Conservation (phyloP, 2,329 filamentous ascomycete genomes). For the Microdochium bolleyi region DNA sequence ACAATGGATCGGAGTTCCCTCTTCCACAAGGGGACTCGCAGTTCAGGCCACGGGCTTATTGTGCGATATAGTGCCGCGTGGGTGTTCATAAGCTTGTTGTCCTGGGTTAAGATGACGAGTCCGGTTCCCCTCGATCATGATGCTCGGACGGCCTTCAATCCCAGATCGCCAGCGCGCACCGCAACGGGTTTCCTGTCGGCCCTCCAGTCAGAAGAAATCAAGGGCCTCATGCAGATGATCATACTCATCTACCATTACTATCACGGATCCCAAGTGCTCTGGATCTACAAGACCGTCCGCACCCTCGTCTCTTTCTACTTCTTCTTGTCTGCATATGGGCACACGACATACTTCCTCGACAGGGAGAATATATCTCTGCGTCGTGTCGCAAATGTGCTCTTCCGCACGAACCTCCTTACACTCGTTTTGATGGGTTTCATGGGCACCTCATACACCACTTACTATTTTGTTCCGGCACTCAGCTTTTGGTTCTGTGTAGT, state of each 20-base stretch:
- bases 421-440: slow-evolving; percentile 46
- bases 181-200: slow-evolving; percentile 35
- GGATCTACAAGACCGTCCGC: slow-evolving; percentile 46
- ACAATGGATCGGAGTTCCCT: slow-evolving; percentile 40
- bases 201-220: slow-evolving; percentile 56
- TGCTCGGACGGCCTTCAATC: neutral
- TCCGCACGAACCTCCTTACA: slow-evolving; percentile 50
- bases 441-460: slow-evolving; percentile 45
- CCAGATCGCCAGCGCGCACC: neutral
- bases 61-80: slow-evolving; percentile 15
- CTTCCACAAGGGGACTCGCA: slow-evolving; percentile 42
- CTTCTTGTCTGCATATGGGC: slow-evolving; percentile 55
- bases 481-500: slow-evolving; percentile 56
- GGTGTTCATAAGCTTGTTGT: slow-evolving; percentile 13
- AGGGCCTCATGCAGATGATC: slow-evolving; percentile 56
- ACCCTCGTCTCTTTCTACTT: slow-evolving; percentile 49
- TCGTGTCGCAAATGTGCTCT: slow-evolving; percentile 41
- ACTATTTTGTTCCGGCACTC: slow-evolving; percentile 51
- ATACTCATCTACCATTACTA: slow-evolving; percentile 50
- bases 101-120: slow-evolving; percentile 3
- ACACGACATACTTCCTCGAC: slow-evolving; percentile 49
- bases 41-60: slow-evolving; percentile 23
- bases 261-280: slow-evolving; percentile 37
- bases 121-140: neutral
- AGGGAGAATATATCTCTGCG: slow-evolving; percentile 48